phyloP scores from a whole-genome alignment of 2,329 filamentous ascomycete species.

The Cladobotryum protrusum region DNA sequence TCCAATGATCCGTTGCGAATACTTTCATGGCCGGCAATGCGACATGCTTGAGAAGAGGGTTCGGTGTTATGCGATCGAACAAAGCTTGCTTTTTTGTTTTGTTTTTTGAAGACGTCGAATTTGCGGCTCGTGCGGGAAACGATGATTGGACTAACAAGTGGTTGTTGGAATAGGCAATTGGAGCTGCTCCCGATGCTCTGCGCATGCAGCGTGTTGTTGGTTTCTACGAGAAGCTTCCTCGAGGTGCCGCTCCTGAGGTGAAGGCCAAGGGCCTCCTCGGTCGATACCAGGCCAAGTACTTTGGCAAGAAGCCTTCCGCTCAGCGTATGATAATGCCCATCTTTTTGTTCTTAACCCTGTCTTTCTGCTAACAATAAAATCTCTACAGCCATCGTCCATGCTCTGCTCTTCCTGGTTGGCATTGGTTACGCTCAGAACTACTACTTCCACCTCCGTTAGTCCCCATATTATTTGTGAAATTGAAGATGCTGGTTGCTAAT shows the following conservation, averaged over 20 bases:
- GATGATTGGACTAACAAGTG: conserved; percentile 10
- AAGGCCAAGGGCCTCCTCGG: conserved; percentile 78
- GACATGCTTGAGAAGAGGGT: neutral
- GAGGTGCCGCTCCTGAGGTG: conserved; percentile 77
- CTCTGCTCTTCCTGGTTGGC: conserved; percentile 68
- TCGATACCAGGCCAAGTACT: conserved; percentile 87
- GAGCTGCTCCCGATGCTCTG: conserved; percentile 88
- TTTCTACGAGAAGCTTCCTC: conserved; percentile 98
- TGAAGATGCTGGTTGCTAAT: neutral
- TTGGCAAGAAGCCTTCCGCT: conserved; percentile 85
- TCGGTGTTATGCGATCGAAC: neutral
- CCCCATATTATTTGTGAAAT: neutral
- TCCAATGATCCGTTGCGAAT: neutral
- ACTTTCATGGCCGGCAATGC: conserved; percentile 6
- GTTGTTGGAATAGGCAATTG: conserved; percentile 64
- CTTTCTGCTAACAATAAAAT: conserved; percentile 17
- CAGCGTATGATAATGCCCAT: conserved; percentile 61
- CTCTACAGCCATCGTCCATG: conserved; percentile 73
- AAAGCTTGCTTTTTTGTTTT: neutral
- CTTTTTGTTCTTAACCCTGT: neutral
- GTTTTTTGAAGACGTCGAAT: neutral
- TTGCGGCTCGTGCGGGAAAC: conserved; percentile 1
- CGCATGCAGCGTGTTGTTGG: conserved; percentile 97
- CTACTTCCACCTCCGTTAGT: conserved; percentile 99
- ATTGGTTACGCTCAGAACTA: conserved; percentile 97